Evolutionary conservation across 2,329 filamentous ascomycete genomes (phyloP).

Genomic region (Fusarium beomiforme): DNA sequence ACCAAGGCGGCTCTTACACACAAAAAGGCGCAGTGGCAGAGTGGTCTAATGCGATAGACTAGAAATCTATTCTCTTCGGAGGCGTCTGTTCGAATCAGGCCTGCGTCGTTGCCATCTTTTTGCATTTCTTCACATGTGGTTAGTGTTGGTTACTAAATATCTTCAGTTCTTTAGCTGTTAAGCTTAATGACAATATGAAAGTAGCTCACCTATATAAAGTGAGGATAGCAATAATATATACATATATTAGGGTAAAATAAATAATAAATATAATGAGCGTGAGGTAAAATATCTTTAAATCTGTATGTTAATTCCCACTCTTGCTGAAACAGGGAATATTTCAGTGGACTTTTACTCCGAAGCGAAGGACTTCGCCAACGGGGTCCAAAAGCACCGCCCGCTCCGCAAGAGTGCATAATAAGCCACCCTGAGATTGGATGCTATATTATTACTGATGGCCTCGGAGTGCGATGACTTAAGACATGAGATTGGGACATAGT

Average conservation of each 20-base stretch:
- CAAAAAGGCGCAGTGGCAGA: constrained; percentile 28
- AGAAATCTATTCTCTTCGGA: constrained; percentile 35
- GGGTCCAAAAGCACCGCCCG: constrained; percentile 1
- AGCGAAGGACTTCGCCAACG: background rate
- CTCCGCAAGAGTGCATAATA: constrained; percentile 1
- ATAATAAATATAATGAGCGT: too few relatives aligned
- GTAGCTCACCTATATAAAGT: too few relatives aligned
- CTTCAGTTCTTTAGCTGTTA: background rate
- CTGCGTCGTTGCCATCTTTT: constrained; percentile 23
- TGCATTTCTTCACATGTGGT: background rate
- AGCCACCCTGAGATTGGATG: background rate
- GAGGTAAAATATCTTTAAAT: background rate
- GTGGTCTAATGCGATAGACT: constrained; percentile 36
- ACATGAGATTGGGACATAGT: background rate
- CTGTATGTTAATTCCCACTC: background rate
- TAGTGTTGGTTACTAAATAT: too few relatives aligned
- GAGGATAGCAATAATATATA: too few relatives aligned
- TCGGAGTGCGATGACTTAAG: background rate
- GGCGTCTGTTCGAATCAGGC: constrained; percentile 34
- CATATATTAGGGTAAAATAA: too few relatives aligned
- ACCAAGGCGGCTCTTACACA: rapidly evolving
- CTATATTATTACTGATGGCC: background rate
- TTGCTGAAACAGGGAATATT: background rate
- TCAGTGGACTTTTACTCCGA: background rate
- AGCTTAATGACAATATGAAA: too few relatives aligned